Conservation (phyloP, 1,284 basidiomycete species). For the Ganoderma boninense region DNA sequence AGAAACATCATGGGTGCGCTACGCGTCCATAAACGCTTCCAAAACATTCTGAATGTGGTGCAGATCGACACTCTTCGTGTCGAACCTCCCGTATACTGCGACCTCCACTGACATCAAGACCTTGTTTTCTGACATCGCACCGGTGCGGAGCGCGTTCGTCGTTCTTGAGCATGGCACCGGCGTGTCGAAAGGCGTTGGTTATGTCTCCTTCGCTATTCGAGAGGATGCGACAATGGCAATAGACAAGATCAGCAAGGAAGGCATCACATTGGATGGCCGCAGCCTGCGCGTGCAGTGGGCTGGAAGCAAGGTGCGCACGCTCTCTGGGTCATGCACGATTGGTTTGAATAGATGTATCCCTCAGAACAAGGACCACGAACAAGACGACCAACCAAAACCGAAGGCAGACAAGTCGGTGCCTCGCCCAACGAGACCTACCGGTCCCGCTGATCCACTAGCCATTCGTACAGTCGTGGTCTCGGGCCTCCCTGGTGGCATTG, state of each 20-base stretch:
- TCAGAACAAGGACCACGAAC: conserved; percentile 47
- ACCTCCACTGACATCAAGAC: conserved; percentile 93
- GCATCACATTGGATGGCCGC: conserved; percentile 68
- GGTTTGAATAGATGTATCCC: background rate
- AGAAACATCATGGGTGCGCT: conserved; percentile 48
- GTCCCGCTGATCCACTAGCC: conserved; percentile 73
- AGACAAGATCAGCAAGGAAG: conserved; percentile 64
- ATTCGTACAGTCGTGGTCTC: conserved; percentile 85
- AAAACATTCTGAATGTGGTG: background rate
- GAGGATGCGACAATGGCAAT: conserved; percentile 89
- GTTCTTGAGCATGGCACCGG: conserved; percentile 85
- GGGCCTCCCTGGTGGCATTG: conserved; percentile 74
- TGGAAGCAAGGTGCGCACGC: conserved; percentile 68
- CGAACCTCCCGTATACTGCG: conserved; percentile 88
- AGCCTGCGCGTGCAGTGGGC: conserved; percentile 85
- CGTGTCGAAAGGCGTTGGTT: conserved; percentile 96
- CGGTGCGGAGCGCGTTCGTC: conserved; percentile 93
- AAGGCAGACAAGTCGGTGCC: conserved; percentile 47
- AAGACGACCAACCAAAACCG: conserved; percentile 37
- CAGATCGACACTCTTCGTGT: conserved; percentile 81
- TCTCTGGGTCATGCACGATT: background rate
- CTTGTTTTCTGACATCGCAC: conserved; percentile 95
- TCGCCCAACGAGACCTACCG: conserved; percentile 44
- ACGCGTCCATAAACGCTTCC: background rate
- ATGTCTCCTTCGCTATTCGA: conserved; percentile 90